phyloP scores from a whole-genome alignment of 1,284 basidiomycete species.

The Rhodotorula mucilaginosa region DNA sequence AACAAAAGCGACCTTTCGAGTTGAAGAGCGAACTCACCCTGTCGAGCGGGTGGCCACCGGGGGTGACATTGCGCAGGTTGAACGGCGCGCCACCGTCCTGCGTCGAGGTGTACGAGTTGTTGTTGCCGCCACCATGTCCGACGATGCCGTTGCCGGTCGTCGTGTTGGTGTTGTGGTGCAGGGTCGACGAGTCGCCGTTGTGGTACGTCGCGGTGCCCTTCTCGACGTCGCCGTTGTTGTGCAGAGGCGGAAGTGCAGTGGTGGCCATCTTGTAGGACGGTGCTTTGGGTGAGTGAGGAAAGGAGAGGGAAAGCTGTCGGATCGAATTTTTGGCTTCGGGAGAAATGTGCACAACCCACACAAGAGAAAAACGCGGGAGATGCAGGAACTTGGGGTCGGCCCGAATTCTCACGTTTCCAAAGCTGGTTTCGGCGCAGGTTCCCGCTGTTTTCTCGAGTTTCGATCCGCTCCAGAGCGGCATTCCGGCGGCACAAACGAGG shows the following conservation, averaged over 20 bases:
- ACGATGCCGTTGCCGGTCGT: background rate
- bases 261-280: background rate
- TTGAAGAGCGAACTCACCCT: background rate
- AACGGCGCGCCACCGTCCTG: slow-evolving; percentile 33
- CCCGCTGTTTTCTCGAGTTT: too few relatives aligned
- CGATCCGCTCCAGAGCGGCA: too few relatives aligned
- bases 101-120: slow-evolving; percentile 10
- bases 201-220: background rate
- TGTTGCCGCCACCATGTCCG: background rate
- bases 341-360: too few relatives aligned
- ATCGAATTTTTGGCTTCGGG: background rate
- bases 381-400: too few relatives aligned
- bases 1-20: background rate
- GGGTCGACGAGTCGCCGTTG: background rate
- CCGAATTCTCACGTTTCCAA: too few relatives aligned
- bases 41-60: slow-evolving; percentile 31
- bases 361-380: too few relatives aligned
- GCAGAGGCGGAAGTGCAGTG: background rate
- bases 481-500: too few relatives aligned
- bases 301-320: background rate
- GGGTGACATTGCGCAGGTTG: slow-evolving; percentile 25
- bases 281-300: background rate
- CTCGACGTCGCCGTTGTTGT: slow-evolving; percentile 1
- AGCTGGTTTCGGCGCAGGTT: too few relatives aligned
- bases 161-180: background rate